Evolutionary conservation across 176 grass and related monocot genomes (phyloP).

Genomic region (Aegilops speltoides): DNA sequence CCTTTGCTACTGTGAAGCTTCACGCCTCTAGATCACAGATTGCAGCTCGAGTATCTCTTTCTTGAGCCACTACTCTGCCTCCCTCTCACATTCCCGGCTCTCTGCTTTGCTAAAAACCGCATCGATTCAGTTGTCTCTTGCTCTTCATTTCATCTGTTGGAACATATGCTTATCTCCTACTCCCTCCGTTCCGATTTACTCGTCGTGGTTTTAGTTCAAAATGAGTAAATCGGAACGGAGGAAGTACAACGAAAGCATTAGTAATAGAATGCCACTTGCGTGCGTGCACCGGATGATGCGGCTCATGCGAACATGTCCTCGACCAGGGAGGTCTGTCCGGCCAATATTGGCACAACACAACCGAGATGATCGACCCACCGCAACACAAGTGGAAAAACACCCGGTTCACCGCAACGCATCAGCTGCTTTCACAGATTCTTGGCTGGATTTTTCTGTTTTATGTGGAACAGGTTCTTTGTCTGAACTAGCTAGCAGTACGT

Average conservation of each 20-base stretch:
- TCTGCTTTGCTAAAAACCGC: not conserved
- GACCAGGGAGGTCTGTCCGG: too few species aligned
- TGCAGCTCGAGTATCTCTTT: not conserved
- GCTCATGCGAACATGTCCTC: too few species aligned
- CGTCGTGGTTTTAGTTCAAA: too few species aligned
- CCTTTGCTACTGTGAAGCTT: not conserved
- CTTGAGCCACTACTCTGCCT: too few species aligned
- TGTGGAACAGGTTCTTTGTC: not conserved
- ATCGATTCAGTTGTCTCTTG: not conserved
- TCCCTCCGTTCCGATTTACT: too few species aligned
- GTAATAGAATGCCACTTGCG: not conserved
- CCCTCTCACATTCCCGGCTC: too few species aligned
- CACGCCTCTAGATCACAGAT: not conserved
- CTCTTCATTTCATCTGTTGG: not conserved
- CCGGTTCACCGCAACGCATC: not conserved
- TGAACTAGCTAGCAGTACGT: not conserved
- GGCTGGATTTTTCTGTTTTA: too few species aligned
- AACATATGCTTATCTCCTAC: not conserved
- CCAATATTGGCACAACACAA: too few species aligned
- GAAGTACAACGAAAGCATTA: not conserved
- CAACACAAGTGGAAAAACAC: not conserved
- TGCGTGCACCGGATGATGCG: too few species aligned
- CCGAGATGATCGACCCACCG: too few species aligned
- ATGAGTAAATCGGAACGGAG: too few species aligned
- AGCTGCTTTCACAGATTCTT: not conserved